Evolutionary conservation across 1,284 basidiomycete genomes (phyloP), one percentile per base, ranked within the genome.

Genomic region (Ceratobasidium sp.): DNA sequence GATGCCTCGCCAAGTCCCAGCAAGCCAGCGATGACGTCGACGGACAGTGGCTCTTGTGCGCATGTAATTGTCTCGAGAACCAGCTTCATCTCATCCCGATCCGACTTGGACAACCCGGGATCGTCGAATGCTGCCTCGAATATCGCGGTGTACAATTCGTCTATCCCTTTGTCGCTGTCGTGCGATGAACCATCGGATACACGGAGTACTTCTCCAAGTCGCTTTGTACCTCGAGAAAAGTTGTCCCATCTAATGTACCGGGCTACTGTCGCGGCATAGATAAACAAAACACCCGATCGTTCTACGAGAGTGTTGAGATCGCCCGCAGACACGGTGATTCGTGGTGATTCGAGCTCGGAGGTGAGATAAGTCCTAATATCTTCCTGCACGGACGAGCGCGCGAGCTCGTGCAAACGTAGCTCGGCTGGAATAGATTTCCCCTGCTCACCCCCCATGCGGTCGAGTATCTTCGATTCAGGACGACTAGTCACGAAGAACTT

Each of bases 381-480:
- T 11, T 49, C n/a, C 37, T 44, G 40, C 2, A 65, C 43, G 11
- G 40, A 19, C 15, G 40, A 7, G 7, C n/a, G 40, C 8, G 13
- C 64, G 11, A 65, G 64, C 15, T 65, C 40, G 40, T 65, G 64
- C 22, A 65, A n/a, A 46, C 19, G n/a, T 25, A 65, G 19, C 61
- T 44, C n/a, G 19, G 37, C 15, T 9, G 17, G 8, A 13, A 65
- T 9, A 8, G 2, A 5, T 5, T 65, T 17, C 8, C 43, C 43
- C 13, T 46, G n/a, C 17, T n/a, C 5, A n/a, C 19, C 9, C 17
- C 6, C 19, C 43, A 65, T 65, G 5, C 40, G 64, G 44, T 32
- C 13, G 8, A 46, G 22, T 25, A 65, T 65, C 7, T 46, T 32
- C 17, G 64, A 11, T 8, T 65, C 43, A 3, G 64, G 64, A 11